Base-by-base conservation (phyloP, 208 protist genomes). In the Trypanosoma platydactyli region DNA sequence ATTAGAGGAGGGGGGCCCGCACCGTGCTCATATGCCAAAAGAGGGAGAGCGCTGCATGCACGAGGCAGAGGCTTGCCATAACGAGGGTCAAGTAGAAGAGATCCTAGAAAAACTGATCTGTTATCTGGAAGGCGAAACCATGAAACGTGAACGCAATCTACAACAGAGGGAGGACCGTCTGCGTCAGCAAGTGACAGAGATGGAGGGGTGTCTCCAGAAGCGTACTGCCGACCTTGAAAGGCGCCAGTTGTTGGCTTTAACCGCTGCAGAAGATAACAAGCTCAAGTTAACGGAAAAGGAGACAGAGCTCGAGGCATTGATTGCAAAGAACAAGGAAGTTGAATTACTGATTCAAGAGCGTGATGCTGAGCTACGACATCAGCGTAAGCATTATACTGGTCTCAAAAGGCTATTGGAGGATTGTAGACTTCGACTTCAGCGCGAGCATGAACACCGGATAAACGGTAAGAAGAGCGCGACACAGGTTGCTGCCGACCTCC, bases 401-500 rank as follows among this genome's bases (percentile, higher is more conserved):
- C 71, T 94, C 7, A 70, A 69, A 35, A 86, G 84, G 62, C 59
- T 91, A 61, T 67, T 94, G 15, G 78, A 75, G 30, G 78, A 90
- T 73, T 71, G 84, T n/a, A 76, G 90, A 40, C 60, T 51, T 27
- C 80, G 86, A 64, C 72, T 94, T 52, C 45, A 52, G n/a, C 65
- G 71, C 49, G 85, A 90, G 68, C 81, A 89, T 57, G 71, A 65
- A 6, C 77, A 83, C 50, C 76, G 84, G 45, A 75, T 84, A 50
- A 77, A 84, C 41, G 83, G 83, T 25, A 88, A 73, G 61, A 41
- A 80, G 13, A 89, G 77, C 67, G 86, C 86, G 5, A 80, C 68
- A 18, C 78, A 81, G 41, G 71, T 91, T n/a, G 75, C 85, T 1
- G 58, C 58, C 33, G 81, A 88, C 59, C 79, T 91, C 24, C 74